Base-by-base conservation (phyloP, 441 rosid species). In the Rhodomyrtus psidioides region DNA sequence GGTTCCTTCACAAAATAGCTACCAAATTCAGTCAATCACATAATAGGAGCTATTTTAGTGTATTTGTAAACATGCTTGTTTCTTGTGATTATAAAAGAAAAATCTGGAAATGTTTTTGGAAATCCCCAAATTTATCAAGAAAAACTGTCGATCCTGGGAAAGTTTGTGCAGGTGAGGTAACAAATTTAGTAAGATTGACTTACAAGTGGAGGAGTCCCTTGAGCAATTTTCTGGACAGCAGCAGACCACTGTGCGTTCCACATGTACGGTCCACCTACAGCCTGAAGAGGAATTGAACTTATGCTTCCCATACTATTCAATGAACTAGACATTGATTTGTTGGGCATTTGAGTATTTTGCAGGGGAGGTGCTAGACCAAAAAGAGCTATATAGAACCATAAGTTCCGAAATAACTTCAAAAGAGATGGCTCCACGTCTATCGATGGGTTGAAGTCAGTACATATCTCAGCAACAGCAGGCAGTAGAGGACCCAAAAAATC, bases 151-250 rank as follows among this genome's bases (percentile, higher is more conserved):
- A 70, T 39, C 49, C 23, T 34, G 9, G 24, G 79, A 70, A 70
- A 70, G 49, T 49, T 34, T 39, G 15, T 70, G 49, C 82, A 84
- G 39, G 86, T 53, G 83, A 89, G 83, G n/a, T 39, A 82, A 51
- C 83, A 82, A 84, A 74, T 59, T 86, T 83, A 59, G 90, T 75
- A 83, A 86, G 84, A 88, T 88, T 85, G 86, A 93, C 99, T 94
- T 94, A 98, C 99, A 90, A 98, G 98, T 83, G 99, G 97, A 89
- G 99, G 99, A 87, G 99, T 95, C 91, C 99, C 99, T 92, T 90
- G 98, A 89, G 99, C 96, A 92, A 98, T 96, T 57, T 89, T 95
- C 91, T 95, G 94, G 88, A 95, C 96, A 79, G 99, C 99, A 88
- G 95, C 89, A 82, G 93, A 90, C 99, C 99, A 98, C 83, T 89